Evolutionary conservation across 1,284 basidiomycete genomes (phyloP).

Genomic region (Apiotrichum gamsii): DNA sequence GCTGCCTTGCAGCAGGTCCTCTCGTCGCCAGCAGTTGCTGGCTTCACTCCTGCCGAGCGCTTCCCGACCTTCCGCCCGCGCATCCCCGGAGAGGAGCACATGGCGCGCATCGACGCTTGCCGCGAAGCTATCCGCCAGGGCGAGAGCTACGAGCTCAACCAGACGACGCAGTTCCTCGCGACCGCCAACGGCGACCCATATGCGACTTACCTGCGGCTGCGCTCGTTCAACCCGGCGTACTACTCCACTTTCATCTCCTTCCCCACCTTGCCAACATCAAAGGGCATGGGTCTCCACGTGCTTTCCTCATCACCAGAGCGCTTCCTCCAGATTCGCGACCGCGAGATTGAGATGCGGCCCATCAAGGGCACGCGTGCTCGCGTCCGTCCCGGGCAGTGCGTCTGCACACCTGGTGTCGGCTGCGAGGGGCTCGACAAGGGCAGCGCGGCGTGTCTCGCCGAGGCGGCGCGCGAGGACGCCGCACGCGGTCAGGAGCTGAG

Average conservation of each 20-base stretch:
- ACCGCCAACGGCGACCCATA: conserved; percentile 31
- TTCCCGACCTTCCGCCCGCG: conserved; percentile 40
- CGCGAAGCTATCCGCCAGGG: conserved; percentile 73
- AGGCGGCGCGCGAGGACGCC: conserved; percentile 40
- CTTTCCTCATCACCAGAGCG: conserved; percentile 81
- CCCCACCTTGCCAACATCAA: conserved; percentile 46
- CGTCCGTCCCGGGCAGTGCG: conserved; percentile 39
- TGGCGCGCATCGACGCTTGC: conserved; percentile 63
- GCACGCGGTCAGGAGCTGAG: conserved; percentile 52
- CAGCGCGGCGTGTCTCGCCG: conserved; percentile 24
- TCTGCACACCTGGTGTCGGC: conserved; percentile 24
- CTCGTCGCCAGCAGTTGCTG: background rate
- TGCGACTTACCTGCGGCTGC: conserved; percentile 53
- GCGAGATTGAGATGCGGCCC: conserved; percentile 71
- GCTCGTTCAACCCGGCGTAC: conserved; percentile 79
- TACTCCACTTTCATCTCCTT: conserved; percentile 75
- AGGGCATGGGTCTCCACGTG: conserved; percentile 59
- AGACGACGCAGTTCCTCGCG: conserved; percentile 65
- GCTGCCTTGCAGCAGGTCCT: conserved; percentile 9
- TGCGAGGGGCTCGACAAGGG: conserved; percentile 26
- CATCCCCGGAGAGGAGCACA: conserved; percentile 54
- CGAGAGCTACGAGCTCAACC: conserved; percentile 93
- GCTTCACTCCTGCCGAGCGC: conserved; percentile 3
- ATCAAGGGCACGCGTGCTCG: conserved; percentile 76
- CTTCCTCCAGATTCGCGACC: conserved; percentile 66